Conservation (phyloP, 139 green algal genomes). For the Chlamydomonas sp. region DNA sequence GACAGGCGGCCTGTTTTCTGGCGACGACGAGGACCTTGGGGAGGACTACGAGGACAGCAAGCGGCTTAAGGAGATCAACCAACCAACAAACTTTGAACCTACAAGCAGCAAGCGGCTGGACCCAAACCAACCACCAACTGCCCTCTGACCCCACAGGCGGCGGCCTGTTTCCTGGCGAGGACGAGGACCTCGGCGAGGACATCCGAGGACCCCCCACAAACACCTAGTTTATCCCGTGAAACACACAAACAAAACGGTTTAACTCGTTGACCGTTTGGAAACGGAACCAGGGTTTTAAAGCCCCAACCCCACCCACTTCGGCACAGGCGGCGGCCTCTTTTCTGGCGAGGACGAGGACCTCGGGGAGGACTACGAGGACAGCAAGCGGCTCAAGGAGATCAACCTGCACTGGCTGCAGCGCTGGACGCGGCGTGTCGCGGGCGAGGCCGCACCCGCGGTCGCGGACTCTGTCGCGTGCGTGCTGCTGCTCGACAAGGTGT, state of each 20-base stretch:
- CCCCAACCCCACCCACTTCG: too few species aligned
- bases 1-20: too few species aligned
- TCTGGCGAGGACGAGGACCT: slow-evolving; percentile 28
- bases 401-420: slow-evolving; percentile 40
- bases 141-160: too few species aligned
- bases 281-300: too few species aligned
- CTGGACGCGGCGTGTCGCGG: slow-evolving; percentile 23
- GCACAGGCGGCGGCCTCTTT: neutral
- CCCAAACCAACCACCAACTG: too few species aligned
- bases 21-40: slow-evolving; percentile 29
- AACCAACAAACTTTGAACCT: too few species aligned
- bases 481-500: slow-evolving; percentile 12
- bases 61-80: slow-evolving; percentile 19
- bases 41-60: slow-evolving; percentile 33
- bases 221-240: neutral
- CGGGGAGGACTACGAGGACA: slow-evolving; percentile 25
- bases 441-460: neutral
- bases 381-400: slow-evolving; percentile 27
- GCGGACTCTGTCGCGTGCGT: slow-evolving; percentile 3
- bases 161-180: too few species aligned
- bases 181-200: slow-evolving; percentile 23
- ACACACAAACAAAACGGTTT: neutral
- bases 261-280: too few species aligned
- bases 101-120: too few species aligned
- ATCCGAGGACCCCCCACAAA: too few species aligned